Evolutionary conservation across 2,329 filamentous ascomycete genomes (phyloP).

Genomic region (Boeremia lycopersici): DNA sequence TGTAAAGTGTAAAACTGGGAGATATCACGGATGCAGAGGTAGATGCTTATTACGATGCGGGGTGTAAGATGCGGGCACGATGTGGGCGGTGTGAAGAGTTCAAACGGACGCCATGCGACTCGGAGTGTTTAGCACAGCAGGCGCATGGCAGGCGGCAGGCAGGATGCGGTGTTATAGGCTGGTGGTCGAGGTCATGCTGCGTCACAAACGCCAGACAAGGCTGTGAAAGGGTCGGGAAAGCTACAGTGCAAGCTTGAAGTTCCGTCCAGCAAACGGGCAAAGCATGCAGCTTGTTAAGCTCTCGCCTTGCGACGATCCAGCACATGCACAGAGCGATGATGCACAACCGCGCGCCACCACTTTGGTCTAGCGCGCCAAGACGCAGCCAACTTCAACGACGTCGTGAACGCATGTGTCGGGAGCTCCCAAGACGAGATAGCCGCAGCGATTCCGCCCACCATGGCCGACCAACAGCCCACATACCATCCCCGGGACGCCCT

Average conservation of each 20-base stretch:
- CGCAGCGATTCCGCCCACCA: slow-evolving; percentile 40
- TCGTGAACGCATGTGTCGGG: slow-evolving; percentile 11
- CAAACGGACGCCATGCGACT: slow-evolving; percentile 19
- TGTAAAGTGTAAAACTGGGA: background rate
- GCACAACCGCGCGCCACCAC: slow-evolving; percentile 6
- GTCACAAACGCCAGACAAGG: slow-evolving; percentile 1
- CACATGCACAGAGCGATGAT: slow-evolving; percentile 13
- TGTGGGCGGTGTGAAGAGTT: slow-evolving; percentile 10
- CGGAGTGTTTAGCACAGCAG: slow-evolving; percentile 18
- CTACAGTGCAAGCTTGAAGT: background rate
- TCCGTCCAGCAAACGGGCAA: background rate
- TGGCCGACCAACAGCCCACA: slow-evolving; percentile 42
- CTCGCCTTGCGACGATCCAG: slow-evolving; percentile 2
- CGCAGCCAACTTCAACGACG: slow-evolving; percentile 24
- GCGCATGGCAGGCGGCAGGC: slow-evolving; percentile 26
- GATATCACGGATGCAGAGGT: background rate
- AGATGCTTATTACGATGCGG: slow-evolving; percentile 1
- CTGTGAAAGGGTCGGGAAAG: background rate
- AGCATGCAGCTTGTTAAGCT: slow-evolving; percentile 3
- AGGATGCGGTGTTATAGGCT: slow-evolving; percentile 6
- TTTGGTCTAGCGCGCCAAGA: slow-evolving; percentile 15
- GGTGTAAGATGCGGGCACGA: slow-evolving; percentile 4
- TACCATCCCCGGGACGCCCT: slow-evolving; percentile 81
- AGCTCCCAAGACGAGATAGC: slow-evolving; percentile 29
- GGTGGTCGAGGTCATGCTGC: slow-evolving; percentile 6